Conservation (phyloP, 2,329 filamentous ascomycete species). For the Colletotrichum salicis region DNA sequence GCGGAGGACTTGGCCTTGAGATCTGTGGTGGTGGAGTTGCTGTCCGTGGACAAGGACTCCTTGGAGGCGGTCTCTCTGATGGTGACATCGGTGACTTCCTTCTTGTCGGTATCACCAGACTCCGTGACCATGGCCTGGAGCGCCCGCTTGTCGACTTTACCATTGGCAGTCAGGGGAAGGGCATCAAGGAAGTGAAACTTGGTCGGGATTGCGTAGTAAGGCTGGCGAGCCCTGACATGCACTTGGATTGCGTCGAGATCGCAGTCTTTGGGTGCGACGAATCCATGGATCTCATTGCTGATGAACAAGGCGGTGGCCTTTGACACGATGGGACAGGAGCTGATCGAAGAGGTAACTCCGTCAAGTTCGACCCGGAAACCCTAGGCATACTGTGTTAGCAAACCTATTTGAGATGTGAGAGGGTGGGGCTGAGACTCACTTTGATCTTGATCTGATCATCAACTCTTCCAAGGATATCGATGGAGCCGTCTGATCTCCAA, state of each 20-base stretch:
- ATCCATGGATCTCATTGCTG: constrained; percentile 60
- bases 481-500: constrained; percentile 63
- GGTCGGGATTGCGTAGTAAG: constrained; percentile 66
- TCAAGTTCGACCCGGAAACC: constrained; percentile 71
- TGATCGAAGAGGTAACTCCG: constrained; percentile 62
- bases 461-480: constrained; percentile 65
- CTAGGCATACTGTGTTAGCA: constrained; percentile 29
- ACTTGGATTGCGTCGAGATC: constrained; percentile 49
- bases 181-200: constrained; percentile 53
- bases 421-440: background rate
- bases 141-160: constrained; percentile 65
- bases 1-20: constrained; percentile 14
- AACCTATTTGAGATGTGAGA: background rate
- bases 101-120: background rate
- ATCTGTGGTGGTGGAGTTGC: constrained; percentile 6
- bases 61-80: constrained; percentile 14
- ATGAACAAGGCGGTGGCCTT: constrained; percentile 60
- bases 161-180: constrained; percentile 64
- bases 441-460: constrained; percentile 71
- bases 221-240: constrained; percentile 54
- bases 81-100: background rate
- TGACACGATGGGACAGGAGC: constrained; percentile 55
- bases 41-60: constrained; percentile 5
- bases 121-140: constrained; percentile 48
- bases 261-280: constrained; percentile 48